These are phyloP conservation scores for Ceriops tagal DNA, from an alignment of 345 rosid genomes.

Conservation along the genomic window DNA sequence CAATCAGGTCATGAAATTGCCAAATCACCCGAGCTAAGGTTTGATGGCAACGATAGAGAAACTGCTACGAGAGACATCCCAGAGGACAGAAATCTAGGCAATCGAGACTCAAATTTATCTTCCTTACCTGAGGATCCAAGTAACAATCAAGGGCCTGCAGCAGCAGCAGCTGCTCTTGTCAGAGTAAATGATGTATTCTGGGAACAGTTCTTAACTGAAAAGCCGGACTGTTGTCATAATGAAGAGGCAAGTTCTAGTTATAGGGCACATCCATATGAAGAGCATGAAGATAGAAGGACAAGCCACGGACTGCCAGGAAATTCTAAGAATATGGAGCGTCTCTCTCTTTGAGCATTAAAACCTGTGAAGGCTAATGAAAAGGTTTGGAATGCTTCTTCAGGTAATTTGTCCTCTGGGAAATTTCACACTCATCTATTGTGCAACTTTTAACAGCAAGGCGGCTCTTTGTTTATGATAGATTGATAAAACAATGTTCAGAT, in stretches of 20 bases:
- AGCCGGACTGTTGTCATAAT: slow-evolving; percentile 77
- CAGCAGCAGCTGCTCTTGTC: slow-evolving; percentile 54
- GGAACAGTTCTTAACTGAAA: slow-evolving; percentile 93
- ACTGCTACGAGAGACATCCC: slow-evolving; percentile 21
- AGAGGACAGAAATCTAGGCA: slow-evolving; percentile 24
- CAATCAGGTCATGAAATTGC: slow-evolving; percentile 36
- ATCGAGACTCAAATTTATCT: slow-evolving; percentile 21
- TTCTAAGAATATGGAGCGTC: slow-evolving; percentile 53
- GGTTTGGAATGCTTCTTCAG: no score
- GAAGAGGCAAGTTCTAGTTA: slow-evolving; percentile 82
- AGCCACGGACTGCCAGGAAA: slow-evolving; percentile 42
- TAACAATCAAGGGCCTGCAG: slow-evolving; percentile 43
- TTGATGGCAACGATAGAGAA: slow-evolving; percentile 31
- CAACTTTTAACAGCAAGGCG: background rate
- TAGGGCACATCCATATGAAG: slow-evolving; percentile 54
- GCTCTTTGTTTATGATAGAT: background rate
- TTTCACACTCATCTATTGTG: background rate
- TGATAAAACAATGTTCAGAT: slow-evolving; percentile 13
- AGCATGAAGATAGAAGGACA: slow-evolving; percentile 49
- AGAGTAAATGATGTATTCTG: slow-evolving; percentile 87
- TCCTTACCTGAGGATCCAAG: slow-evolving; percentile 38
- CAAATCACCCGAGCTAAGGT: slow-evolving; percentile 30
- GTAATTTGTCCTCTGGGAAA: no score
- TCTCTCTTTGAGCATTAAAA: slow-evolving; percentile 49
- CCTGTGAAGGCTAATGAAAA: no score